These are phyloP conservation scores for Nothopassalora personata DNA, from an alignment of 2,329 filamentous ascomycete species.

Conservation along the genomic window DNA sequence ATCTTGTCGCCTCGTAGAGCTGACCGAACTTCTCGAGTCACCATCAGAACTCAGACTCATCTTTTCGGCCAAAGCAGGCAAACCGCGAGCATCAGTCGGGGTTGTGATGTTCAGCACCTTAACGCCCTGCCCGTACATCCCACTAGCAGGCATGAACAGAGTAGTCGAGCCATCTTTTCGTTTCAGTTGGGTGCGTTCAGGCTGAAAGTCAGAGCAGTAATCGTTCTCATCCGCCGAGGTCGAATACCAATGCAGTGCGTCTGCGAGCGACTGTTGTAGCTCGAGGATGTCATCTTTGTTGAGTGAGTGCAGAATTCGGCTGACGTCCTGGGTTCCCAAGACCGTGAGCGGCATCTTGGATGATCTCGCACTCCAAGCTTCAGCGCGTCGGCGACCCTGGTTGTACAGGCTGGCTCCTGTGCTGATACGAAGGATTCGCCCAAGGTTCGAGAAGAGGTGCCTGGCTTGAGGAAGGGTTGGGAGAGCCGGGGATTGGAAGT, in stretches of 20 bases:
- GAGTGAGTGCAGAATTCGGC: slow-evolving; percentile 51
- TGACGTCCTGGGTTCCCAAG: slow-evolving; percentile 53
- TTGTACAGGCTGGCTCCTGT: background rate
- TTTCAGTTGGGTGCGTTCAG: slow-evolving; percentile 55
- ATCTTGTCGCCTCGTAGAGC: slow-evolving; percentile 23
- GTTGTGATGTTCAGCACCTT: slow-evolving; percentile 57
- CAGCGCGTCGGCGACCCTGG: background rate
- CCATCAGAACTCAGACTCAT: slow-evolving; percentile 22
- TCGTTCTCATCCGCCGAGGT: slow-evolving; percentile 53
- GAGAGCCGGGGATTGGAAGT: background rate
- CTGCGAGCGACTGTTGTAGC: slow-evolving; percentile 54
- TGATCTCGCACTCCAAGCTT: background rate
- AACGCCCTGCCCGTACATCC: slow-evolving; percentile 55
- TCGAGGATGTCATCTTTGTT: slow-evolving; percentile 52
- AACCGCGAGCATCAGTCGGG: slow-evolving; percentile 24
- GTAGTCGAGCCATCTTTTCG: slow-evolving; percentile 58
- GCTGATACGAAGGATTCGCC: background rate
- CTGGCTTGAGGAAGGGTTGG: background rate
- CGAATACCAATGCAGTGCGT: slow-evolving; percentile 61
- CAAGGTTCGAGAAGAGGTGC: background rate
- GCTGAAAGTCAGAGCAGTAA: slow-evolving; percentile 57
- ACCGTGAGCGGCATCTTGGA: slow-evolving; percentile 54
- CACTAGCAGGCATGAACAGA: slow-evolving; percentile 63
- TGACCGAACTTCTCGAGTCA: slow-evolving; percentile 26
- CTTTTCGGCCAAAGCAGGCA: slow-evolving; percentile 23